A percentile compares a stretch with the other conserved stretches of the same genome.
Evolutionary conservation across 352 stramenopile species (phyloP).

Genomic region (Globisporangium paroecandrum): DNA sequence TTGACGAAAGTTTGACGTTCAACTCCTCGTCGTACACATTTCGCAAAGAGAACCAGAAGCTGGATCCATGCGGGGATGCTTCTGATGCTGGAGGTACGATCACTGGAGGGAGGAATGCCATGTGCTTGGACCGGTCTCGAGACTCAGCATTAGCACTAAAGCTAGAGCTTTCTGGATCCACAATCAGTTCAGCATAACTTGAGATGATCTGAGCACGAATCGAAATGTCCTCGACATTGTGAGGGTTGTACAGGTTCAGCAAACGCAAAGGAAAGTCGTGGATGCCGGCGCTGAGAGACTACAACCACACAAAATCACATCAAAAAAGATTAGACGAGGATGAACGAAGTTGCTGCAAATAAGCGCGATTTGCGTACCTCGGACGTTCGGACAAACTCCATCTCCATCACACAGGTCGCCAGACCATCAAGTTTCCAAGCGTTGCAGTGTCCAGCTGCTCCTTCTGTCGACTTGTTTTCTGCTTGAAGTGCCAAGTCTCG

Average conservation of each 20-base stretch:
- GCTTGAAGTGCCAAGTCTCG: conserved; percentile 37
- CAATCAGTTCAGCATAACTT: conserved; percentile 74
- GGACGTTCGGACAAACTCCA: conserved; percentile 63
- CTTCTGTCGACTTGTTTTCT: conserved; percentile 22
- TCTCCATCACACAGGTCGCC: conserved; percentile 46
- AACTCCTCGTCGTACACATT: conserved; percentile 88
- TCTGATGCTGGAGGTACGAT: conserved; percentile 64
- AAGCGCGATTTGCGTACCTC: conserved; percentile 38
- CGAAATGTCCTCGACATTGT: conserved; percentile 66
- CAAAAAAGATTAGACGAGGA: neutral
- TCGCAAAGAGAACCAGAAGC: conserved; percentile 81
- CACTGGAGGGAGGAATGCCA: conserved; percentile 72
- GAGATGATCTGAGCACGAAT: conserved; percentile 78
- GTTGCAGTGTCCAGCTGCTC: conserved; percentile 15
- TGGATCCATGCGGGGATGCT: conserved; percentile 44
- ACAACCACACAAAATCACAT: neutral
- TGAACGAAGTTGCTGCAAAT: neutral
- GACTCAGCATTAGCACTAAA: conserved; percentile 25
- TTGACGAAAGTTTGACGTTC: conserved; percentile 53
- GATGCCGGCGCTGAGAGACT: conserved; percentile 36
- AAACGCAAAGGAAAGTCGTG: conserved; percentile 65
- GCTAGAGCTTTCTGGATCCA: conserved; percentile 73
- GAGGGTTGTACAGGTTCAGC: conserved; percentile 77
- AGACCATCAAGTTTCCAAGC: conserved; percentile 54
- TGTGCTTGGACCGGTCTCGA: conserved; percentile 26